Evolutionary conservation across 441 rosid genomes (phyloP).

Genomic region (Euphorbia celastroides): DNA sequence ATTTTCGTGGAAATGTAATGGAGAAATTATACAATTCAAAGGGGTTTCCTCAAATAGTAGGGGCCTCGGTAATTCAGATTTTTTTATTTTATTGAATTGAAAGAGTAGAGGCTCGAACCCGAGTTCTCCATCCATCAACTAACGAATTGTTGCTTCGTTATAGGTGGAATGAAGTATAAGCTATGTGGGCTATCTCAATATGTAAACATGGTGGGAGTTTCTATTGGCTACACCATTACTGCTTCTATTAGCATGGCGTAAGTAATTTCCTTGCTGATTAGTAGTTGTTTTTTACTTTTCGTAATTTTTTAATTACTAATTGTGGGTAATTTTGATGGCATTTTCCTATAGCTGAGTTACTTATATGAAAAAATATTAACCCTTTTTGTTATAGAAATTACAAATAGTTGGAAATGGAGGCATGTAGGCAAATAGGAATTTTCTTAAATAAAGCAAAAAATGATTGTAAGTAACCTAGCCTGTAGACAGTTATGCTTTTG

Average conservation of each 20-base stretch:
- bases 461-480: not conserved
- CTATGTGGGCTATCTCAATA: constrained; percentile 35
- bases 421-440: not conserved
- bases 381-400: not conserved
- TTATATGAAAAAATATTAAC: no score
- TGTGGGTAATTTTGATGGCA: not conserved
- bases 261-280: not conserved
- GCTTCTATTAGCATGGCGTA: constrained; percentile 44
- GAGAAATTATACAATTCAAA: no score
- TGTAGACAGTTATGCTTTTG: not conserved
- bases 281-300: not conserved
- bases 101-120: no score
- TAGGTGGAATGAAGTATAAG: constrained; percentile 24
- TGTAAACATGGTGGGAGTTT: constrained; percentile 28
- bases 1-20: no score
- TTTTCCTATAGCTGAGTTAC: no score
- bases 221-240: constrained; percentile 41
- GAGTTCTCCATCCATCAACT: no score
- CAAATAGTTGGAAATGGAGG: not conserved
- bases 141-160: no score
- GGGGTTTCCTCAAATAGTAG: no score
- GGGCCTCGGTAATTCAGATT: no score
- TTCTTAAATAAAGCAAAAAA: not conserved
- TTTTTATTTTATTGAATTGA: no score
- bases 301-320: not conserved